Percentiles rank a stretch among this genome's conserved stretches.
Evolutionary conservation across 177 flowering plant genomes (phyloP).

Genomic region (Vitis hybrid): DNA sequence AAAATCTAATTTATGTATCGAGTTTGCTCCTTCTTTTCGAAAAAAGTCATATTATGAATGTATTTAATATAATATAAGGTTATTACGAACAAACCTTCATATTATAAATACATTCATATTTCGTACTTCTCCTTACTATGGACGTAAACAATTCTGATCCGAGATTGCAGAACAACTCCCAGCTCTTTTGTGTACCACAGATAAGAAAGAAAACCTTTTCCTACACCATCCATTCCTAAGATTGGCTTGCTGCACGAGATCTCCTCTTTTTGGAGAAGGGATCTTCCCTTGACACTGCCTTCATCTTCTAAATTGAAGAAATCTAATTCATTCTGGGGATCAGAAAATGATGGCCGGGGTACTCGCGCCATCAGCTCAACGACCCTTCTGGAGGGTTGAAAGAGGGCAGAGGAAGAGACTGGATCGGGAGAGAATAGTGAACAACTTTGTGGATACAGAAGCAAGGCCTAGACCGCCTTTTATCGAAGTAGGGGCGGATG

Average conservation of each 20-base stretch:
- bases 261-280: not conserved
- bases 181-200: not conserved
- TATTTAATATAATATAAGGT: too few relatives aligned
- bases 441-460: too few relatives aligned
- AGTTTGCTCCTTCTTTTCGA: too few relatives aligned
- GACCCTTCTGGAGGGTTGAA: not conserved
- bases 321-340: not conserved
- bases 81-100: not conserved
- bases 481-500: too few relatives aligned
- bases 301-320: not conserved
- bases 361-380: not conserved
- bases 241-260: too few relatives aligned
- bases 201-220: not conserved
- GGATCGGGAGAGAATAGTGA: too few relatives aligned
- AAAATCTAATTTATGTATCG: too few relatives aligned
- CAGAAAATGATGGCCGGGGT: not conserved
- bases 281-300: not conserved
- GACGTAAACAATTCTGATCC: not conserved
- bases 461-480: too few relatives aligned
- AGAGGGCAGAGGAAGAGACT: not conserved
- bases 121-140: not conserved
- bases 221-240: not conserved
- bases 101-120: not conserved
- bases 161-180: conserved; percentile 4
- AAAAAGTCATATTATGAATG: too few relatives aligned